Base-by-base conservation (phyloP, 176 grass and related monocot species). In the Microstegium vimineum region DNA sequence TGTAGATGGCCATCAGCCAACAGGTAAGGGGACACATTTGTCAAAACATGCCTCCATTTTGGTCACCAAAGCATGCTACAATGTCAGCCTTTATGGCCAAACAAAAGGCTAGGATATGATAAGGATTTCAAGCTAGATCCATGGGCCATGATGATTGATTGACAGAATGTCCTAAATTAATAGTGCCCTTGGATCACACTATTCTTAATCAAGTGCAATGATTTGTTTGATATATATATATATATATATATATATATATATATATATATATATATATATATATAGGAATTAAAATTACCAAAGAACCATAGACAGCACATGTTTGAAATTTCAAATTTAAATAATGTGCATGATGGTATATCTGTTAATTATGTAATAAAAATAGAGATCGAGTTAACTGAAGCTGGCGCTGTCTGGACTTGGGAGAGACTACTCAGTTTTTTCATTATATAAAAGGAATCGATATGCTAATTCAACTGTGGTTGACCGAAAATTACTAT, bases 141-240 rank as follows among this genome's bases (percentile, higher is more conserved):
- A 37, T 54, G 63, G 45, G 13, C 38, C 85, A 87, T 71, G 65
- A 82, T 87, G 79, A 87, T 78, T 87, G 81, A 52, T 69, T 59
- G 62, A 25, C 59, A 73, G 32, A 35, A 82, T 81, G 73, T 63
- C 64, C 51, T 67, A 46, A 49, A 33, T 78, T 34, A 31, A 62
- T 73, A 32, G 30, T 71, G 73, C 17, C 65, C 41, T 71, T 77
- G 73, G 73, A 87, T 72, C 73, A 65, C 65, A 77, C 32, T 71
- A 15, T 22, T 82, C 28, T 32, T 45, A 41, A 51, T 70, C 20
- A 51, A 52, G 32, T 71, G 71, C 42, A 23, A 64, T 83, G 41
- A 73, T 83, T 77, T 88, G 56, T 64, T n/a, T 77, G 66, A 54
- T 65, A 17, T 79, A 54, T 67, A n/a, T n/a, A n/a, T n/a, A n/a